Percentiles rank a stretch among this genome's conserved stretches.
Evolutionary conservation across 345 rosid genomes (phyloP).

Genomic region (Sisymbrium irio): DNA sequence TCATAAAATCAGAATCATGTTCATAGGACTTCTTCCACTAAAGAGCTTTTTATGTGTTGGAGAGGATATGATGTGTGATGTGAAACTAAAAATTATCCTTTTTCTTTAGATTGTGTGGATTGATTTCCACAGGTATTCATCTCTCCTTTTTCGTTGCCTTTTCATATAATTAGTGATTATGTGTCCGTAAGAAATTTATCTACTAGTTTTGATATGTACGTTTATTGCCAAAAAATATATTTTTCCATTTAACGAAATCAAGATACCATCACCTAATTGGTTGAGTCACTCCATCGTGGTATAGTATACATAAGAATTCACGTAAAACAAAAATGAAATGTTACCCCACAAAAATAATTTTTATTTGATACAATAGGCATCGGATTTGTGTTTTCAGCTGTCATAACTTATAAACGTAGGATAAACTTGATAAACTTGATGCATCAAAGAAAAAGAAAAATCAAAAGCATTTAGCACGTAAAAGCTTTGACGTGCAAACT

Average conservation of each 20-base stretch:
- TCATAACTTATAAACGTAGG: too few relatives aligned
- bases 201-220: neutral
- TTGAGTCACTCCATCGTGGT: too few relatives aligned
- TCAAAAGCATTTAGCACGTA: too few relatives aligned
- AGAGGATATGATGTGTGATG: conserved; percentile 32
- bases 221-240: neutral
- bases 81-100: conserved; percentile 8
- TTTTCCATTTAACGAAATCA: neutral
- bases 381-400: too few relatives aligned
- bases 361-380: too few relatives aligned
- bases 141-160: neutral
- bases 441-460: too few relatives aligned
- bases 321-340: too few relatives aligned
- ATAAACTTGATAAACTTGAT: too few relatives aligned
- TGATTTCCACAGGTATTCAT: neutral
- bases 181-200: neutral
- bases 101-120: conserved; percentile 5
- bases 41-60: conserved; percentile 9
- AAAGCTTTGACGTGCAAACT: too few relatives aligned
- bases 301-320: too few relatives aligned
- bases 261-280: too few relatives aligned
- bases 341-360: too few relatives aligned
- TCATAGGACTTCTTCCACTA: conserved; percentile 32
- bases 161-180: neutral
- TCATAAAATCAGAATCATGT: neutral